Base-by-base conservation (phyloP, 257 asterid species). In the Anisodus tanguticus region DNA sequence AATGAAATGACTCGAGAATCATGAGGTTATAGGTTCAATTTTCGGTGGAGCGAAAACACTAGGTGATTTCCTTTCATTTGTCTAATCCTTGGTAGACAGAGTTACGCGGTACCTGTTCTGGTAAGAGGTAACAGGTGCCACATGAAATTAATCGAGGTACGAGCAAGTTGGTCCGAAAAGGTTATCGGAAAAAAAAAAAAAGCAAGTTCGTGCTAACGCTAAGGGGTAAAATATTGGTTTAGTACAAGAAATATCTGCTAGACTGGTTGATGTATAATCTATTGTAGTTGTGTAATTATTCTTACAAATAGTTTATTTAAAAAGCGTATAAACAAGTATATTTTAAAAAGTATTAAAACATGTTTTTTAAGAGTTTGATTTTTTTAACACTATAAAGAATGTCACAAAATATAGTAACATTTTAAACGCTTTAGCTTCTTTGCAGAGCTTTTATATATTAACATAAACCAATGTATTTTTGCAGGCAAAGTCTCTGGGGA, bases 361-460 rank as follows among this genome's bases (percentile, higher is more conserved):
- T 35, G 74, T 19, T 67, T 13, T 6, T 5, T 15, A 67, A 35
- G 19, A 37, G 74, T 37, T 35, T 35, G 6, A 67, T 35, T 37
- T 2, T 67, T 6, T 59, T 12, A 37, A 49, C 60, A 49, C 43
- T 10, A 58, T 5, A 47, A 10, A 74, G 19, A 47, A 19, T n/a
- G 37, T 43, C 57, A 41, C 31, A 70, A 19, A 49, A 74, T 22
- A 16, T 74, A 49, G 19, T 74, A 74, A 47, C 37, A 74, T 22
- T 72, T 47, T 72, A 11, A 72, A 72, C n/a, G 19, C 80, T 47
- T 72, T 5, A 10, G 80, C 19, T 72, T 72, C 39, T 49, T 72
- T 45, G 80, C 80, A 71, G 31, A 47, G 17, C 19, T 71, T 71
- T 45, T 22, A 45, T 22, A 71, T n/a, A 19, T 71, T n/a, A 9